Evolutionary conservation across 768 basidiomycete species (phyloP).

Genomic region (Chalciporus chontae): DNA sequence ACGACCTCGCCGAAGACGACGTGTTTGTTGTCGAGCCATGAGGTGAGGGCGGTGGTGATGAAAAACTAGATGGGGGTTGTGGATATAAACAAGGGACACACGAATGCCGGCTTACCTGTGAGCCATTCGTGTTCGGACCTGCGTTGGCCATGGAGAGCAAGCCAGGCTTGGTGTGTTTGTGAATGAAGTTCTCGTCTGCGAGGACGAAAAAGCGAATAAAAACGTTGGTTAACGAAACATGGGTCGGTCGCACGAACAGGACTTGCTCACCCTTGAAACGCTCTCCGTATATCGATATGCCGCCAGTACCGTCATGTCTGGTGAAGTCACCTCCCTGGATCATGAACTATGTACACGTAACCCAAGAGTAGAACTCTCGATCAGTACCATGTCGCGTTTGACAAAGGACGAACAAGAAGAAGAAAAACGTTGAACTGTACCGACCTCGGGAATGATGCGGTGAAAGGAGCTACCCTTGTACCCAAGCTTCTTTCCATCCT

Average conservation of each 20-base stretch:
- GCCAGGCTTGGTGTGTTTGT: constrained; percentile 59
- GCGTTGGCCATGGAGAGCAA: constrained; percentile 88
- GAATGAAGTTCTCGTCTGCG: constrained; percentile 67
- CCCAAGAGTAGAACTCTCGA: background rate
- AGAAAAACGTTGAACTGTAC: constrained; percentile 11
- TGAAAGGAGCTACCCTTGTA: constrained; percentile 73
- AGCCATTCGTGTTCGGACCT: constrained; percentile 77
- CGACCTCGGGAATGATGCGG: constrained; percentile 62
- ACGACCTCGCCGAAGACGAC: constrained; percentile 49
- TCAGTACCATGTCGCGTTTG: background rate
- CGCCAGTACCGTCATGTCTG: constrained; percentile 69
- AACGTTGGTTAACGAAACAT: background rate
- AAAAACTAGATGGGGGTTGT: constrained; percentile 50
- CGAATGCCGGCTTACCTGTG: constrained; percentile 47
- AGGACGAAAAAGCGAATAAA: background rate
- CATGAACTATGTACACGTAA: constrained; percentile 68
- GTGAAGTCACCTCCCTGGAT: constrained; percentile 88
- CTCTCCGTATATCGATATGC: constrained; percentile 82
- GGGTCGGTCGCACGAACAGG: background rate
- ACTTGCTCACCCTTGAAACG: constrained; percentile 61
- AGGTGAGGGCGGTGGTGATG: constrained; percentile 68
- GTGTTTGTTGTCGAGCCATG: constrained; percentile 50
- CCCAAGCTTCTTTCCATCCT: constrained; percentile 55
- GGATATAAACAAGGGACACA: too few relatives aligned
- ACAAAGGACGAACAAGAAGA: background rate